These are phyloP conservation scores for Daldinia vernicosa DNA, from an alignment of 495 filamentous ascomycete genomes.

Conservation along the genomic window DNA sequence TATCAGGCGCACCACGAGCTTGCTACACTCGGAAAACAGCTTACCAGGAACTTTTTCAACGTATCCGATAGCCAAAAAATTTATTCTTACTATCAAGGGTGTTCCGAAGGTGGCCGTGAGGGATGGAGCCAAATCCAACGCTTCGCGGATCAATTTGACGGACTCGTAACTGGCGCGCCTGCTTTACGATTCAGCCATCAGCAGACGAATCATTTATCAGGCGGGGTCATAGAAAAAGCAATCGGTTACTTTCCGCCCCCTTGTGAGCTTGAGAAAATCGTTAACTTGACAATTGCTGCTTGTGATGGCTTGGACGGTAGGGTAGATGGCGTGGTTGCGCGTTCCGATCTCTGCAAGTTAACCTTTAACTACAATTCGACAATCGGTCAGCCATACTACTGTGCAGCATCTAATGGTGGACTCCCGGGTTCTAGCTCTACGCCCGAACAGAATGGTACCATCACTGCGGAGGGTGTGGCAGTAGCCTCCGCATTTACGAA, in stretches of 20 bases:
- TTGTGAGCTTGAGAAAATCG: conserved; percentile 62
- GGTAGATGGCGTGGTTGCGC: conserved; percentile 61
- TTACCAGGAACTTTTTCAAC: conserved; percentile 53
- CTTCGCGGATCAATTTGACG: conserved; percentile 61
- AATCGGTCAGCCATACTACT: conserved; percentile 61
- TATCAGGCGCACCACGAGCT: conserved; percentile 49
- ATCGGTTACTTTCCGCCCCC: conserved; percentile 60
- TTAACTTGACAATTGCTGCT: conserved; percentile 59
- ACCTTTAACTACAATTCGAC: conserved; percentile 56
- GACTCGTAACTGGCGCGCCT: conserved; percentile 59
- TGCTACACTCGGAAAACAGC: conserved; percentile 45
- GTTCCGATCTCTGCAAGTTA: conserved; percentile 62
- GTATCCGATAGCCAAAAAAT: conserved; percentile 47
- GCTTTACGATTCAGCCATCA: conserved; percentile 62
- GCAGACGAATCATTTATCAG: conserved; percentile 60
- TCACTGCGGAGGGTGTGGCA: conserved; percentile 51
- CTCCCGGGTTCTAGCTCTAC: conserved; percentile 24
- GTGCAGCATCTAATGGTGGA: conserved; percentile 48
- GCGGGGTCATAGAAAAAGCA: conserved; percentile 56
- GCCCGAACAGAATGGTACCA: conserved; percentile 57
- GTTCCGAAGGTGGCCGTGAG: conserved; percentile 63
- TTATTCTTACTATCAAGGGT: conserved; percentile 64
- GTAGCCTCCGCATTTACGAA: conserved; percentile 53
- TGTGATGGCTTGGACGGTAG: conserved; percentile 64
- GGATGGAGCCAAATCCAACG: conserved; percentile 64